Percentiles rank a stretch among this genome's conserved stretches.
These are phyloP conservation scores for Wickerhamomyces bovis DNA, from an alignment of 805 yeast species.

Conservation along the genomic window DNA sequence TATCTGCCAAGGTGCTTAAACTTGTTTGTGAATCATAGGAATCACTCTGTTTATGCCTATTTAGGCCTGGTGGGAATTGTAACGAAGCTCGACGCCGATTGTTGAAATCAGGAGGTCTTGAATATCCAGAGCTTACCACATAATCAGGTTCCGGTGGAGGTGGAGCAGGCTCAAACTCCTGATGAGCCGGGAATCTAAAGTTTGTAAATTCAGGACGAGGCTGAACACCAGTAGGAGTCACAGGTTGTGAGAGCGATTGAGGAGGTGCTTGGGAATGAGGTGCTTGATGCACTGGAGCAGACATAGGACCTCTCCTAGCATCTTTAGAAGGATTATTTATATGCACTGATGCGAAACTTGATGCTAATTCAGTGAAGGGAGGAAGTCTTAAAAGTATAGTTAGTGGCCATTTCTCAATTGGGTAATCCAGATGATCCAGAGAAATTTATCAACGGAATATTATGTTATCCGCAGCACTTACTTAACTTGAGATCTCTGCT, in stretches of 20 bases:
- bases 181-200: background rate
- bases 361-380: conserved; percentile 21
- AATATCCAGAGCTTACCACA: background rate
- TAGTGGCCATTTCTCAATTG: background rate
- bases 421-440: conserved; percentile 6
- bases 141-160: background rate
- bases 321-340: background rate
- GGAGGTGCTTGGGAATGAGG: background rate
- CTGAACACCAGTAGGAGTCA: background rate
- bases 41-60: conserved; percentile 11
- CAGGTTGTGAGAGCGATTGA: background rate
- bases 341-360: conserved; percentile 7
- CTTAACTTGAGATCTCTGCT: conserved; percentile 5
- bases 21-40: conserved; percentile 22
- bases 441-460: background rate
- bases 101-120: background rate
- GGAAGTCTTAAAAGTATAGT: conserved; percentile 16
- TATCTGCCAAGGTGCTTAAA: conserved; percentile 21
- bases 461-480: background rate
- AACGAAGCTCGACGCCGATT: conserved; percentile 2
- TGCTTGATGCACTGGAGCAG: background rate
- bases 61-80: conserved; percentile 11
- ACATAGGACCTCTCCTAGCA: background rate
- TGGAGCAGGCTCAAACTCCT: background rate
- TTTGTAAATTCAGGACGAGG: background rate